Evolutionary conservation across 306 rosid species (phyloP).

Genomic region (Crotalaria pallida): DNA sequence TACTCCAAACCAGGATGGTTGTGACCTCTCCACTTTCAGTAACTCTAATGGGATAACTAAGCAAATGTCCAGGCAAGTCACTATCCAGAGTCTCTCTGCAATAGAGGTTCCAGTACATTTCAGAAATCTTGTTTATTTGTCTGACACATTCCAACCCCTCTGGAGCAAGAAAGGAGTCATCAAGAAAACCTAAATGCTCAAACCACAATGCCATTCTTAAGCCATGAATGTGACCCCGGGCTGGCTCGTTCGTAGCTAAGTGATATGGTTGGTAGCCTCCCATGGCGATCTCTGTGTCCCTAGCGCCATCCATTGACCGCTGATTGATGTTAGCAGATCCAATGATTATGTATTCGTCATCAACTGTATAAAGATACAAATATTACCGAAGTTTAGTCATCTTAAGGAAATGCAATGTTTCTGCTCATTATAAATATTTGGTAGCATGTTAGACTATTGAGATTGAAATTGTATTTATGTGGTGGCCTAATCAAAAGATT

Average conservation of each 20-base stretch:
- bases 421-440: background rate
- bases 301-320: constrained; percentile 49
- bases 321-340: constrained; percentile 56
- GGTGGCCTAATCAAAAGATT: too few species aligned
- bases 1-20: constrained; percentile 16
- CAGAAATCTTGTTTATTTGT: constrained; percentile 33
- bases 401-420: background rate
- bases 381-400: background rate
- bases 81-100: constrained; percentile 9
- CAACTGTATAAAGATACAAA: constrained; percentile 26
- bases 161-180: constrained; percentile 33
- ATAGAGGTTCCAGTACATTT: constrained; percentile 32
- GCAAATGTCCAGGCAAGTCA: constrained; percentile 46
- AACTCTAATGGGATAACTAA: constrained; percentile 38
- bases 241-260: constrained; percentile 24
- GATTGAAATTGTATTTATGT: background rate
- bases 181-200: constrained; percentile 41
- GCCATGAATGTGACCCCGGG: constrained; percentile 51
- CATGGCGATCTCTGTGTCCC: constrained; percentile 53
- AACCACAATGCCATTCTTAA: constrained; percentile 51
- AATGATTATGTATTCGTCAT: constrained; percentile 47
- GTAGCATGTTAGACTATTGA: too few species aligned
- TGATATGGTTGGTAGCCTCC: constrained; percentile 53
- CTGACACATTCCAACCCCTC: constrained; percentile 34
- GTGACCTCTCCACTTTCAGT: constrained; percentile 33